Conservation (phyloP, 441 rosid genomes). For the Gossypium aridum region DNA sequence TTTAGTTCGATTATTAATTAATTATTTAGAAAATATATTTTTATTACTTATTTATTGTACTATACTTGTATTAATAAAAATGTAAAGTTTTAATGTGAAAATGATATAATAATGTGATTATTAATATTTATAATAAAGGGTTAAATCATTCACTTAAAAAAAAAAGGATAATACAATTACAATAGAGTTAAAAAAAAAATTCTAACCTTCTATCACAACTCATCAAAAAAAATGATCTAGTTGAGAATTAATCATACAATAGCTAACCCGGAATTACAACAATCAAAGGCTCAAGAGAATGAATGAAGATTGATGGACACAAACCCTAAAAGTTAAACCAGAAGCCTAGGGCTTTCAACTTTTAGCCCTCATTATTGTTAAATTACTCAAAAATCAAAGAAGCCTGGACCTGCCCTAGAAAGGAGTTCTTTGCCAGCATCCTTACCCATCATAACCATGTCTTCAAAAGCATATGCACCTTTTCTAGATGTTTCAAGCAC, state of each 20-base stretch:
- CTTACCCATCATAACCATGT: slow-evolving; percentile 79
- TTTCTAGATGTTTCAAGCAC: slow-evolving; percentile 90
- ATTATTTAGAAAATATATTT: too few relatives aligned
- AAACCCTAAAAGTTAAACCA: slow-evolving; percentile 5
- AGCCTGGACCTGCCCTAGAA: slow-evolving; percentile 69
- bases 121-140: too few relatives aligned
- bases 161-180: not conserved
- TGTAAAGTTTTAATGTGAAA: too few relatives aligned
- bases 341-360: slow-evolving; percentile 8
- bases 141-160: too few relatives aligned
- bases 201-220: not conserved
- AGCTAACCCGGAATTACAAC: slow-evolving; percentile 12
- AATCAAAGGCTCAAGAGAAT: slow-evolving; percentile 3
- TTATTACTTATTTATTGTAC: too few relatives aligned
- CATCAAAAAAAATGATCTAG: slow-evolving; percentile 9
- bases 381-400: slow-evolving; percentile 43
- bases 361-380: not conserved
- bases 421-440: slow-evolving; percentile 94
- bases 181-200: not conserved
- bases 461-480: slow-evolving; percentile 60
- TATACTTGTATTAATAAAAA: too few relatives aligned
- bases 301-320: slow-evolving; percentile 1
- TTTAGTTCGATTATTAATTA: too few relatives aligned
- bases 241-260: slow-evolving; percentile 15
- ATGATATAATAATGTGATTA: too few relatives aligned